Base-by-base conservation (phyloP, 257 asterid genomes). In the Jaltomata sinuosa region DNA sequence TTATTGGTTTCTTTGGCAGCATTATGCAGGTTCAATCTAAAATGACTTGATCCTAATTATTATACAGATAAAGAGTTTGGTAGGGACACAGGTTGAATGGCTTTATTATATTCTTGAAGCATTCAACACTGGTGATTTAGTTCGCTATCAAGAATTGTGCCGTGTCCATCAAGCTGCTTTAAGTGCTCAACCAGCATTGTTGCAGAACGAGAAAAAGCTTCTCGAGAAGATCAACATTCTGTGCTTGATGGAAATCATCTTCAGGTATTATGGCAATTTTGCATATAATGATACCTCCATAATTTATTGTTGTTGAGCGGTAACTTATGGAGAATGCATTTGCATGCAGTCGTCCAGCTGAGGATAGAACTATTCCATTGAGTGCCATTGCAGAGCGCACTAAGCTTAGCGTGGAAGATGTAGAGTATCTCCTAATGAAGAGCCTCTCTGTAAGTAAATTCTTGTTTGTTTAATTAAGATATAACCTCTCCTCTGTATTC, bases 191-290 rank as follows among this genome's bases (percentile, higher is more conserved):
- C 98, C 98, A 74, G 97, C 98, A 19, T 61, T 97, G 80, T 98
- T 94, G 86, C 94, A 93, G 90, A 95, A 97, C 85, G 99, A 94
- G 95, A 94, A 90, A 78, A 97, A 90, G 83, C 98, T 97, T 88
- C 91, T 95, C 84, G 99, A 94, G 89, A 97, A 97, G 92, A 95
- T 97, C 83, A 97, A 97, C 91, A 97, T 97, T 85, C 98, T 97
- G 71, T 92, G 98, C 88, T 92, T 97, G 92, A 97, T 97, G 98
- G 99, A 97, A 86, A 97, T 93, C 76, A 95, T 95, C 76, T 94
- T 97, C 95, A 94, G 98, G 99, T 97, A 76, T 82, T 8, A 8
- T 10, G 1, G 64, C 31, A 79, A 14, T 67, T 84, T 32, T 76
- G 62, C 68, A 3, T 11, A 57, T 27, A 1, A 52, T 22, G 27